Conservation (phyloP, 768 basidiomycete genomes). For the Mycena polygramma region DNA sequence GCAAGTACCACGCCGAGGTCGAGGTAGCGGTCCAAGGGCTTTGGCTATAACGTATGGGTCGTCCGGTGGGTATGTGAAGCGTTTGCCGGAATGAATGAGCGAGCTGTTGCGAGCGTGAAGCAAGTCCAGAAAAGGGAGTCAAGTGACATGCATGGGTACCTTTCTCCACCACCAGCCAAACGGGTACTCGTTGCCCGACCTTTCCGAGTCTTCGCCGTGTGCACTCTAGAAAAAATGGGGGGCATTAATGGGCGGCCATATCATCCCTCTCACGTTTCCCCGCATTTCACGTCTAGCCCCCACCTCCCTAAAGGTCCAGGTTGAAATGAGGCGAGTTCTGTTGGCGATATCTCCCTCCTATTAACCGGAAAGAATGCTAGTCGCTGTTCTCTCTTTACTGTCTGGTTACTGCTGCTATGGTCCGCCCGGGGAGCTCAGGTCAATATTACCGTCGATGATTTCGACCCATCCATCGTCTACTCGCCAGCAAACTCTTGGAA, state of each 20-base stretch:
- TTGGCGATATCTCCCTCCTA: not conserved
- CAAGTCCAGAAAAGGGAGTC: conserved; percentile 13
- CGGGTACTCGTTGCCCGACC: conserved; percentile 23
- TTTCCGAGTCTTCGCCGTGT: conserved; percentile 19
- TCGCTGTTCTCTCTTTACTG: conserved; percentile 19
- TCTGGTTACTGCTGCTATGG: conserved; percentile 31
- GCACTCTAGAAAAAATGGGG: not conserved
- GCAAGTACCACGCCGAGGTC: conserved; percentile 10
- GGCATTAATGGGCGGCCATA: conserved; percentile 19
- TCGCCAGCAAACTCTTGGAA: conserved; percentile 53
- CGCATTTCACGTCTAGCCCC: conserved; percentile 19
- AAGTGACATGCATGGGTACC: conserved; percentile 9
- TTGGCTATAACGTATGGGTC: not conserved
- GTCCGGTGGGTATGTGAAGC: not conserved
- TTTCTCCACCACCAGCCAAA: conserved; percentile 12
- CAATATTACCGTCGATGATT: conserved; percentile 56
- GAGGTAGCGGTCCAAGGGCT: not conserved
- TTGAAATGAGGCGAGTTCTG: conserved; percentile 18
- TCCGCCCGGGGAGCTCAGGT: conserved; percentile 40
- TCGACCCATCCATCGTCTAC: conserved; percentile 54
- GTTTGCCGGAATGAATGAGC: conserved; percentile 16
- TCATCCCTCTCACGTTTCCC: conserved; percentile 36
- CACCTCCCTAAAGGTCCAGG: conserved; percentile 1
- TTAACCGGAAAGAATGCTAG: conserved; percentile 8
- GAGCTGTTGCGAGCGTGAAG: conserved; percentile 5